Evolutionary conservation across 805 yeast species (phyloP).

Genomic region (Ascoidea asiatica): DNA sequence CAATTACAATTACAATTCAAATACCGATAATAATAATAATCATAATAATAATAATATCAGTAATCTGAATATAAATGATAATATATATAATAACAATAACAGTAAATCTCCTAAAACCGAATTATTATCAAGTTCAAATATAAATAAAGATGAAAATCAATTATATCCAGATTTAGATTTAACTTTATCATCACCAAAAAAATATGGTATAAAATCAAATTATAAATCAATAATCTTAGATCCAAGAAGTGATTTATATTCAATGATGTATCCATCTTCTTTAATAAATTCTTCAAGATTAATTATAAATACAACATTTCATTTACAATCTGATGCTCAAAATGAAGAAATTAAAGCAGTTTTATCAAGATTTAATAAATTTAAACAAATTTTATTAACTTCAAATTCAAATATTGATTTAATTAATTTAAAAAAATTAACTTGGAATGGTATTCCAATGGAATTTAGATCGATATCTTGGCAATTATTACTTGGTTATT

Average conservation of each 20-base stretch:
- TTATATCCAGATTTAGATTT: slow-evolving; percentile 22
- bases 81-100: no score
- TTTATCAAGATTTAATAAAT: slow-evolving; percentile 49
- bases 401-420: slow-evolving; percentile 38
- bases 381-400: slow-evolving; percentile 44
- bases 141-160: slow-evolving; percentile 11
- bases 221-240: slow-evolving; percentile 15
- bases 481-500: slow-evolving; percentile 82
- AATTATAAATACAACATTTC: slow-evolving; percentile 18
- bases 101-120: no score
- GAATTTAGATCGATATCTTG: slow-evolving; percentile 73
- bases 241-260: slow-evolving; percentile 21
- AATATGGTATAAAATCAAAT: slow-evolving; percentile 12
- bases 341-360: slow-evolving; percentile 44
- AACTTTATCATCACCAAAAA: neutral
- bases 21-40: neutral
- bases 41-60: neutral
- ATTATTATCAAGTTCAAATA: no score
- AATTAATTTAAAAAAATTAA: slow-evolving; percentile 55
- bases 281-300: neutral
- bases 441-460: slow-evolving; percentile 92
- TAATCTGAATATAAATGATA: no score
- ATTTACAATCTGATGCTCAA: slow-evolving; percentile 28
- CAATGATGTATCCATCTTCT: slow-evolving; percentile 25
- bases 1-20: slow-evolving; percentile 13